A percentile compares a stretch with the other conserved stretches of the same genome.
phyloP scores from a whole-genome alignment of 805 yeast genomes.

The Myxozyma lipomycoides region DNA sequence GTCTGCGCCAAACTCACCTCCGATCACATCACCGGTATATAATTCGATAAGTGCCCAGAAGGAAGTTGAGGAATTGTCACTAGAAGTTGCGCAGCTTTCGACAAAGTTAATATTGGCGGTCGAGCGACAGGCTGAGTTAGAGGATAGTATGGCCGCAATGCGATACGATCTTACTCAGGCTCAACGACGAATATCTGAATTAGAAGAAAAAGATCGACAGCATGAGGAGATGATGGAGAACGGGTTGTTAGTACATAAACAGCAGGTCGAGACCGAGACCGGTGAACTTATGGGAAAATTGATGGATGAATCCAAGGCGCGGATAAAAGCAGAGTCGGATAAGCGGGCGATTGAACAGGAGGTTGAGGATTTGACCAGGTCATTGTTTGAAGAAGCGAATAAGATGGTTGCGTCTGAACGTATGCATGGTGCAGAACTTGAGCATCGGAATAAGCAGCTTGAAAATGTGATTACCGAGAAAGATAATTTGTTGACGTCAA shows the following conservation, averaged over 20 bases:
- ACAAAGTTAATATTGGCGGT: constrained; percentile 31
- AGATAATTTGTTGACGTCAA: constrained; percentile 55
- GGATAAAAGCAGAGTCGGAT: constrained; percentile 51
- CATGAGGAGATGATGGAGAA: constrained; percentile 11
- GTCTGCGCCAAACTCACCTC: constrained; percentile 4
- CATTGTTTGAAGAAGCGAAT: constrained; percentile 79
- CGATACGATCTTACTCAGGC: constrained; percentile 17
- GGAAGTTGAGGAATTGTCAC: constrained; percentile 19
- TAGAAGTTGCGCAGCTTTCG: constrained; percentile 29
- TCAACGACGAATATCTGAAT: constrained; percentile 10
- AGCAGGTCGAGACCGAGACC: constrained; percentile 32
- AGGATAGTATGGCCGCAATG: constrained; percentile 27
- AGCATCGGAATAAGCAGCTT: constrained; percentile 40
- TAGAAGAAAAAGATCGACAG: constrained; percentile 17
- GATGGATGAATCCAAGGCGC: constrained; percentile 37
- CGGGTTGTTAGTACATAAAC: constrained; percentile 33
- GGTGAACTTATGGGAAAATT: constrained; percentile 38
- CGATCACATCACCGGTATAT: background rate
- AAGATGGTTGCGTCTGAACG: constrained; percentile 77
- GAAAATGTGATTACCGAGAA: constrained; percentile 46
- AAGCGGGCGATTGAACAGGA: constrained; percentile 61
- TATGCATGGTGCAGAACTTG: constrained; percentile 55
- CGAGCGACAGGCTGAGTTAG: constrained; percentile 32
- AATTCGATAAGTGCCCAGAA: constrained; percentile 20
- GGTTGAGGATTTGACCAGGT: constrained; percentile 73